Percentiles rank a stretch among this genome's conserved stretches.
These are phyloP conservation scores for Aspergillus novoparasiticus DNA, from an alignment of 2,329 filamentous ascomycete species.

Conservation along the genomic window DNA sequence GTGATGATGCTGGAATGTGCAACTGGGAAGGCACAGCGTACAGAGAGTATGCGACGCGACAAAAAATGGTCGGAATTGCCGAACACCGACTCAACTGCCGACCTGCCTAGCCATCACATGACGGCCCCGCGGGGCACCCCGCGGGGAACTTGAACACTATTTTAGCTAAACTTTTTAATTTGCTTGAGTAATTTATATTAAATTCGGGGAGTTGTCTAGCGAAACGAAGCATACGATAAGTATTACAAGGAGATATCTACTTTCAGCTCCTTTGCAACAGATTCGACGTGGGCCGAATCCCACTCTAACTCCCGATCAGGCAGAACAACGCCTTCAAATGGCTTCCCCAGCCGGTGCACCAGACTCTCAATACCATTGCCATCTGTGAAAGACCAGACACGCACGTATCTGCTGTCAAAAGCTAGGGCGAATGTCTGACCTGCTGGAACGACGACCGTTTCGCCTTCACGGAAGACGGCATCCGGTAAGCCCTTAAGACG, in stretches of 20 bases:
- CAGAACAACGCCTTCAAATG: conserved; percentile 39
- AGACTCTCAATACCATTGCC: conserved; percentile 54
- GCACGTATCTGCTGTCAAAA: conserved; percentile 51
- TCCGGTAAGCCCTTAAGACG: conserved; percentile 39
- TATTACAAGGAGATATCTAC: conserved; percentile 18
- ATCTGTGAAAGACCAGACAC: conserved; percentile 52
- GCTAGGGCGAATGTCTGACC: conserved; percentile 50
- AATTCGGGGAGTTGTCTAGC: background rate
- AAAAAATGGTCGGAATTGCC: conserved; percentile 24
- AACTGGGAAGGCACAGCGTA: background rate
- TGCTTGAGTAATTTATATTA: background rate
- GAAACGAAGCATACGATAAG: background rate
- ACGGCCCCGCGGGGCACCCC: conserved; percentile 9
- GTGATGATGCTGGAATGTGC: background rate
- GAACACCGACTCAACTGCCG: conserved; percentile 9
- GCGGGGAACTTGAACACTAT: background rate
- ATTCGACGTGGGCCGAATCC: conserved; percentile 25
- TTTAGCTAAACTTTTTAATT: background rate
- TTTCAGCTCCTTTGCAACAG: conserved; percentile 22
- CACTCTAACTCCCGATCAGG: conserved; percentile 38
- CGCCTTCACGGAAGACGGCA: conserved; percentile 46
- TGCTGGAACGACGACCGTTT: conserved; percentile 53
- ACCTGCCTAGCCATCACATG: conserved; percentile 17
- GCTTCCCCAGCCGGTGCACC: conserved; percentile 41
- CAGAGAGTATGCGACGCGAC: background rate